A percentile compares a stretch with the other conserved stretches of the same genome.
These are phyloP conservation scores for Hypoxylon rickii DNA, from an alignment of 495 filamentous ascomycete genomes.

Conservation along the genomic window DNA sequence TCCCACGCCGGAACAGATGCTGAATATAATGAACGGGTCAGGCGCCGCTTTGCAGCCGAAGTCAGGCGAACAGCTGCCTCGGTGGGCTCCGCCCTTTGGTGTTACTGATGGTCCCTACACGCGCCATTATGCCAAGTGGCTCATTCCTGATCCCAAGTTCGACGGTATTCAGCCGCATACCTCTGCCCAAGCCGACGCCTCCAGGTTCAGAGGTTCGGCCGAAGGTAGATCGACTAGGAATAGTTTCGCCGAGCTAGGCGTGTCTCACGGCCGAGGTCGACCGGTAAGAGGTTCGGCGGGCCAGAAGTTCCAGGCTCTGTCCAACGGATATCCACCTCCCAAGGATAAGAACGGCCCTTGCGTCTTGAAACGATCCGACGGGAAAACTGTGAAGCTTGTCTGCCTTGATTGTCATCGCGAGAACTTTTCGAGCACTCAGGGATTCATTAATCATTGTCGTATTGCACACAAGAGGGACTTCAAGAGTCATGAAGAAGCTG, in stretches of 20 bases:
- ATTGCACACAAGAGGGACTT: slow-evolving; percentile 91
- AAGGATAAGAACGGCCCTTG: slow-evolving; percentile 67
- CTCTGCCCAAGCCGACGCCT: slow-evolving; percentile 38
- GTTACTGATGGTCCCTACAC: slow-evolving; percentile 90
- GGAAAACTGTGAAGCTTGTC: slow-evolving; percentile 71
- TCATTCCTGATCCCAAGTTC: slow-evolving; percentile 86
- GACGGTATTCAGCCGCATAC: slow-evolving; percentile 63
- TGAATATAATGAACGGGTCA: slow-evolving; percentile 70
- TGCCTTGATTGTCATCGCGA: slow-evolving; percentile 86
- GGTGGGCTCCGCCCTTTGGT: slow-evolving; percentile 79
- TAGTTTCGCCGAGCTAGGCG: slow-evolving; percentile 63
- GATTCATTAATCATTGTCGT: slow-evolving; percentile 97
- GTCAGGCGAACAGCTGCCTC: slow-evolving; percentile 63
- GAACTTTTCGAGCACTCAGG: slow-evolving; percentile 93
- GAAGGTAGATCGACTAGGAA: slow-evolving; percentile 78
- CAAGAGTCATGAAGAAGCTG: slow-evolving; percentile 92
- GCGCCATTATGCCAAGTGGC: slow-evolving; percentile 91
- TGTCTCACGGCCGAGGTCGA: slow-evolving; percentile 60
- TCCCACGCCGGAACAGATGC: slow-evolving; percentile 62
- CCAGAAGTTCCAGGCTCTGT: slow-evolving; percentile 71
- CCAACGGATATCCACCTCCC: slow-evolving; percentile 68
- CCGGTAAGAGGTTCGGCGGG: slow-evolving; percentile 61
- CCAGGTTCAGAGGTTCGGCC: slow-evolving; percentile 48
- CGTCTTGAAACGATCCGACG: slow-evolving; percentile 57
- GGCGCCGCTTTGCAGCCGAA: slow-evolving; percentile 65